A percentile compares a stretch with the other conserved stretches of the same genome.
These are phyloP conservation scores for Naganishia liquefaciens DNA, from an alignment of 1,284 basidiomycete genomes.

Conservation along the genomic window DNA sequence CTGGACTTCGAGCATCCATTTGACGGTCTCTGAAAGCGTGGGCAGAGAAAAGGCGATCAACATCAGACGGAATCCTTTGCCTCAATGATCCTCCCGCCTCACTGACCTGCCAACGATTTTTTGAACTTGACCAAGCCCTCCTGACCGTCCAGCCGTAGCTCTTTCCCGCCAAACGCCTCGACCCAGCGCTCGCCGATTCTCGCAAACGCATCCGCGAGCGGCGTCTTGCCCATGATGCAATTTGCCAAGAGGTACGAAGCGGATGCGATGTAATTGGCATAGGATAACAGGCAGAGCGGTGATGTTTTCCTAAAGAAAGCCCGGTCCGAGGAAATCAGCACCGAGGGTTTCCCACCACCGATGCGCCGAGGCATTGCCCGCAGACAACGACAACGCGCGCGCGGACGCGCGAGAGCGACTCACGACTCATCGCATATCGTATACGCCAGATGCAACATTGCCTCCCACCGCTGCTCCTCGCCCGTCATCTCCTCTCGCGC, in stretches of 20 bases:
- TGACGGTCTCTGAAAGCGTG: slow-evolving; percentile 6
- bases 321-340: background rate
- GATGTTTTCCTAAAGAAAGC: slow-evolving; percentile 24
- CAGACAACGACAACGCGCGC: no score
- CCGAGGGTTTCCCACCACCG: background rate
- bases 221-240: slow-evolving; percentile 13
- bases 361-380: no score
- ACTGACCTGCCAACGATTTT: slow-evolving; percentile 14
- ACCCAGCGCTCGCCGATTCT: slow-evolving; percentile 19
- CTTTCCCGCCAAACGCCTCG: slow-evolving; percentile 24
- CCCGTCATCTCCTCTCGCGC: slow-evolving; percentile 5
- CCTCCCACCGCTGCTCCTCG: slow-evolving; percentile 4
- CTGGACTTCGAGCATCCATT: slow-evolving; percentile 19
- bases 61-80: background rate
- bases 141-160: slow-evolving; percentile 13
- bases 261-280: slow-evolving; percentile 21
- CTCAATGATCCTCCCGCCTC: no score
- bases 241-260: slow-evolving; percentile 21
- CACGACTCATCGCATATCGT: slow-evolving; percentile 32
- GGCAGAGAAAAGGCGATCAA: background rate
- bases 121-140: slow-evolving; percentile 6
- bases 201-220: background rate
- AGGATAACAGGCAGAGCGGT: slow-evolving; percentile 23
- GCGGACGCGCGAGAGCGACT: slow-evolving; percentile 6
- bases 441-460: slow-evolving; percentile 27